Evolutionary conservation across 169 alveolate genomes (phyloP).

Genomic region (Cyclospora cayetanensis): DNA sequence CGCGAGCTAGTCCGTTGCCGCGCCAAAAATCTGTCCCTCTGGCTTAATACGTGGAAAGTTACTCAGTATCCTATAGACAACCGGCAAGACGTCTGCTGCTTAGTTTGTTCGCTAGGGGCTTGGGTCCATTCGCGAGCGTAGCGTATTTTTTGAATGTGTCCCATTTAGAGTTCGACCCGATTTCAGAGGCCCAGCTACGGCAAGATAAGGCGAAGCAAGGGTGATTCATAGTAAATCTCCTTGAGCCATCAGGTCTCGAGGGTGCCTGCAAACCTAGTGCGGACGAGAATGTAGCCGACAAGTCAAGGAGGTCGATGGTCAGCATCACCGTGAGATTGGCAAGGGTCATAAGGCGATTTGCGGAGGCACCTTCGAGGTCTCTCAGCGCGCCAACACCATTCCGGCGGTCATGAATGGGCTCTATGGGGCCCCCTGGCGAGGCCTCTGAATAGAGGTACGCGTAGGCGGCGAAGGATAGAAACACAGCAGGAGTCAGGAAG

Average conservation of each 20-base stretch:
- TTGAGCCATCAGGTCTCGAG: too few relatives aligned
- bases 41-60: too few relatives aligned
- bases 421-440: not conserved
- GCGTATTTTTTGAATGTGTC: too few relatives aligned
- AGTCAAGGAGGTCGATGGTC: conserved; percentile 11
- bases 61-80: too few relatives aligned
- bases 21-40: too few relatives aligned
- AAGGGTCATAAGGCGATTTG: conserved; percentile 4
- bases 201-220: too few relatives aligned
- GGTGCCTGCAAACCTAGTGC: conserved; percentile 24
- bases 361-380: not conserved
- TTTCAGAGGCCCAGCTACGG: too few relatives aligned
- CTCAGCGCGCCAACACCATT: not conserved
- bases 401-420: not conserved
- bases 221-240: too few relatives aligned
- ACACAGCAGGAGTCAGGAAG: conserved; percentile 22
- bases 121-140: too few relatives aligned
- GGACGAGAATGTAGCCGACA: conserved; percentile 27
- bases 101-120: too few relatives aligned
- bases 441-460: conserved; percentile 3
- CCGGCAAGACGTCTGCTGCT: too few relatives aligned
- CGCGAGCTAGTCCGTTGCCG: not conserved
- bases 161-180: too few relatives aligned
- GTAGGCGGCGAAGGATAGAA: conserved; percentile 26
- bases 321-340: conserved; percentile 19